These are phyloP conservation scores for Allium fistulosum DNA, from an alignment of 106 monocot genomes.

Conservation along the genomic window DNA sequence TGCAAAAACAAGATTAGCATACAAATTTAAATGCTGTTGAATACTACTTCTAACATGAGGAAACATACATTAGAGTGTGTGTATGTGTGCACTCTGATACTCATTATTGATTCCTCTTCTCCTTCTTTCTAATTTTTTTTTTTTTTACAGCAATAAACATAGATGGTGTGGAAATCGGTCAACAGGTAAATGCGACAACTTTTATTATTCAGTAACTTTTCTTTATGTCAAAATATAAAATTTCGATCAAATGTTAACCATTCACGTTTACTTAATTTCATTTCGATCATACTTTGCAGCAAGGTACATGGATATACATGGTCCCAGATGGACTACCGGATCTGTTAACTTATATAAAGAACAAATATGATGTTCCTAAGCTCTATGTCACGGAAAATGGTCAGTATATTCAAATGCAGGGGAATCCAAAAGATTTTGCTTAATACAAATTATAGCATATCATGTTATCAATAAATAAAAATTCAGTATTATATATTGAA, in stretches of 20 bases:
- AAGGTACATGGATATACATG: conserved; percentile 12
- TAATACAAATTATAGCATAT: not conserved
- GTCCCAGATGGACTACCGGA: not conserved
- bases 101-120: no score
- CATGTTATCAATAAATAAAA: not conserved
- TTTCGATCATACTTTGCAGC: not conserved
- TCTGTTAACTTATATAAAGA: conserved; percentile 2
- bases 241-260: not conserved
- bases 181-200: not conserved
- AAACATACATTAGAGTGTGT: not conserved
- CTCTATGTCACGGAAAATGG: conserved; percentile 21
- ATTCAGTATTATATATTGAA: no score
- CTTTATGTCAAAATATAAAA: not conserved
- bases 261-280: not conserved
- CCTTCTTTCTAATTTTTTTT: no score
- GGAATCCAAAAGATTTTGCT: no score
- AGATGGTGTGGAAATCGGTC: no score
- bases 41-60: not conserved
- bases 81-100: no score
- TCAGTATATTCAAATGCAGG: not conserved
- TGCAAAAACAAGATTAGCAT: no score
- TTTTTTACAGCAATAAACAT: no score
- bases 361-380: conserved; percentile 6
- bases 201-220: not conserved
- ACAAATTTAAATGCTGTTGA: no score